Evolutionary conservation across 768 basidiomycete species (phyloP).

Genomic region (Suillus discolor): DNA sequence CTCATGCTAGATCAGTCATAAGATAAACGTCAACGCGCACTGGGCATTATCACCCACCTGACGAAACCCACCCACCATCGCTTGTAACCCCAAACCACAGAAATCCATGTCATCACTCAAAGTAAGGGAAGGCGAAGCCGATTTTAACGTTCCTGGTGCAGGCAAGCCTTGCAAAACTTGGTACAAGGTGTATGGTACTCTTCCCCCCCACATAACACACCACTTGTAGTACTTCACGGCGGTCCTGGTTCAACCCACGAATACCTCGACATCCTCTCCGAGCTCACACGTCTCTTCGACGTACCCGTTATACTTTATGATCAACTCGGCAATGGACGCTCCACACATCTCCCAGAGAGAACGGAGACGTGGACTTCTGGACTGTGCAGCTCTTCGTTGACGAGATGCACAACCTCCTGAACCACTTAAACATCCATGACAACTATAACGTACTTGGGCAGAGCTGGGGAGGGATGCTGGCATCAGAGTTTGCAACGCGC

Average conservation of each 20-base stretch:
- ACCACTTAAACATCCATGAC: slow-evolving; percentile 46
- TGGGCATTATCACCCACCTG: neutral
- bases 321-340: slow-evolving; percentile 56
- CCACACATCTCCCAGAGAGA: slow-evolving; percentile 55
- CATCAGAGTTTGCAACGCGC: slow-evolving; percentile 31
- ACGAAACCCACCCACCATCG: neutral
- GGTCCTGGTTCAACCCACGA: slow-evolving; percentile 50
- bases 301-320: slow-evolving; percentile 59
- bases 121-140: slow-evolving; percentile 34
- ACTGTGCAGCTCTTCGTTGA: slow-evolving; percentile 53
- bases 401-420: slow-evolving; percentile 44
- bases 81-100: neutral
- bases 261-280: slow-evolving; percentile 42
- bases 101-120: slow-evolving; percentile 30
- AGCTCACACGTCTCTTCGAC: slow-evolving; percentile 35
- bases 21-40: neutral
- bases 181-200: slow-evolving; percentile 53
- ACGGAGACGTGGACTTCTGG: slow-evolving; percentile 45
- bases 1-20: neutral
- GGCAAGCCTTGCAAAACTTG: slow-evolving; percentile 47
- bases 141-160: slow-evolving; percentile 27
- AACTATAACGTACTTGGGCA: slow-evolving; percentile 46
- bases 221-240: slow-evolving; percentile 55
- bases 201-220: slow-evolving; percentile 35
- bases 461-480: slow-evolving; percentile 51